Conservation (phyloP, 2,329 filamentous ascomycete species). For the Beauveria pseudobassiana region DNA sequence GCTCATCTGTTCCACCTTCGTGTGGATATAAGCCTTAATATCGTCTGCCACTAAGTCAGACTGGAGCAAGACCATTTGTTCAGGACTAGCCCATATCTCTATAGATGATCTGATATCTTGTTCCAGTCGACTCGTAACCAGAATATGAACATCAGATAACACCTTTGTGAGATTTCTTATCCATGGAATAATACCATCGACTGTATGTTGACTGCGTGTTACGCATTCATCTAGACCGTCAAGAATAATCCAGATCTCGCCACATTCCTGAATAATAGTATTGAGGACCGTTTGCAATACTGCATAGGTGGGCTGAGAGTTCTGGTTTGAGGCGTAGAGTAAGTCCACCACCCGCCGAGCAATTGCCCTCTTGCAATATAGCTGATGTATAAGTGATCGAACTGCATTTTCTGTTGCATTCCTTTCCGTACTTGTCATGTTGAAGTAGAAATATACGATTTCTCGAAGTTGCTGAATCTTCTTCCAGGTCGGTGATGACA, state of each 20-base stretch:
- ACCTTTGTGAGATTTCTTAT: background rate
- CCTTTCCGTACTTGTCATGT: background rate
- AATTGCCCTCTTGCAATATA: background rate
- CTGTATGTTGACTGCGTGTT: background rate
- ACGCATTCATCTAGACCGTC: conserved; percentile 3
- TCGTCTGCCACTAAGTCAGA: background rate
- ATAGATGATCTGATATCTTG: conserved; percentile 1
- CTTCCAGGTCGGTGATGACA: background rate
- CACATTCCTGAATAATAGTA: background rate
- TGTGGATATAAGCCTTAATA: background rate
- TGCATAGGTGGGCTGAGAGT: background rate
- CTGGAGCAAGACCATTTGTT: background rate
- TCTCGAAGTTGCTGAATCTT: too few species aligned
- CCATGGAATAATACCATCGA: background rate
- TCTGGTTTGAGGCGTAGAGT: background rate
- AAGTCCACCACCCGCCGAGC: background rate
- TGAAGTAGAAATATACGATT: background rate
- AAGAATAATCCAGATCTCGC: background rate
- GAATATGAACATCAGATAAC: background rate
- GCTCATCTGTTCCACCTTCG: background rate
- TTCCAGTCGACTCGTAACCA: conserved; percentile 8
- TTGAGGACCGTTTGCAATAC: background rate
- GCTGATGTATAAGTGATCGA: background rate
- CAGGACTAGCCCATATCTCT: background rate
- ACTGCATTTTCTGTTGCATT: background rate